Evolutionary conservation across 139 green algal genomes (phyloP).

Genomic region (Parachlorella kessleri): DNA sequence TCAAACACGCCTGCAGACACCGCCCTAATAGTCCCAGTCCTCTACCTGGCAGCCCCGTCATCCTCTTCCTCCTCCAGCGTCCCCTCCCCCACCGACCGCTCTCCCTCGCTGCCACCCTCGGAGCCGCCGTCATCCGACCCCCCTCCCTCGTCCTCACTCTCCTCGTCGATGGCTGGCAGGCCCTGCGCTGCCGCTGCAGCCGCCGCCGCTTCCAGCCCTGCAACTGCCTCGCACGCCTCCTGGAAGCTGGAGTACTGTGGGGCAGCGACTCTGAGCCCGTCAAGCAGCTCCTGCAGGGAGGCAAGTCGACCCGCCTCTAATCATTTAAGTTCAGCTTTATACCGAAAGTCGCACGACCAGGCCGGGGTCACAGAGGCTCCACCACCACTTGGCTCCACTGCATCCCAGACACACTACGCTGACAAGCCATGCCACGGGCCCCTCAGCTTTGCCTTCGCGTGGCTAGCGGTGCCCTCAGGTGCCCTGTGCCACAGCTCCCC

Average conservation of each 20-base stretch:
- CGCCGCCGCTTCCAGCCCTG: constrained; percentile 58
- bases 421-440: not conserved
- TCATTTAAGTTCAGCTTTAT: too few relatives aligned
- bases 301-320: too few relatives aligned
- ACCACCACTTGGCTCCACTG: not conserved
- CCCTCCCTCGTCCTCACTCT: constrained; percentile 23
- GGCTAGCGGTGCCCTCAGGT: too few relatives aligned
- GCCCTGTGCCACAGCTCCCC: not conserved
- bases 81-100: not conserved
- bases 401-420: not conserved
- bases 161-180: constrained; percentile 51
- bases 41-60: constrained; percentile 39
- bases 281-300: constrained; percentile 74
- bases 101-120: constrained; percentile 16
- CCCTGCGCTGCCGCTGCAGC: constrained; percentile 37
- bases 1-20: too few relatives aligned
- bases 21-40: too few relatives aligned
- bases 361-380: too few relatives aligned
- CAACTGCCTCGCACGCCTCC: constrained; percentile 55
- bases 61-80: constrained; percentile 30
- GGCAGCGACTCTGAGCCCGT: constrained; percentile 46
- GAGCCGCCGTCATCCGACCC: constrained; percentile 20
- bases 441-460: too few relatives aligned
- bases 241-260: constrained; percentile 56
- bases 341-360: too few relatives aligned